Percentiles rank a stretch among this genome's conserved stretches.
Conservation (phyloP, 306 rosid species). For the Quercus berberidifolia region DNA sequence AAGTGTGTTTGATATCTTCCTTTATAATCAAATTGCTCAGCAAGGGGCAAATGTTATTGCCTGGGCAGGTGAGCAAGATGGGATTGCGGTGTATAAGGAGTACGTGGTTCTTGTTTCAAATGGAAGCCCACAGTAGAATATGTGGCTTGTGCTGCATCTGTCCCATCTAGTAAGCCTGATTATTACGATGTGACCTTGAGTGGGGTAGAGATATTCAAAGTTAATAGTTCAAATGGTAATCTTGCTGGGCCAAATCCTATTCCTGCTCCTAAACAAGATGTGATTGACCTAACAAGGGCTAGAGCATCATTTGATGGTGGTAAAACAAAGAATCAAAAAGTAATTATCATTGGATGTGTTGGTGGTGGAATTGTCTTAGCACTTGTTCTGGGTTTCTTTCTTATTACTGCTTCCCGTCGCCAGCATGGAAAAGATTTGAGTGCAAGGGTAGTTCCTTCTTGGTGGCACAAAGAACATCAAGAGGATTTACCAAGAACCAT, state of each 20-base stretch:
- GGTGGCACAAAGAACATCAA: constrained; percentile 20
- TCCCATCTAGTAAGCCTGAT: constrained; percentile 12
- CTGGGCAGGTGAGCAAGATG: constrained; percentile 20
- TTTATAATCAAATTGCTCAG: constrained; percentile 67
- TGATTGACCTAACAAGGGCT: constrained; percentile 47
- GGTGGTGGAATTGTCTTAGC: constrained; percentile 58
- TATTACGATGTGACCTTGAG: constrained; percentile 65
- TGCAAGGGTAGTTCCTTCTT: too few relatives aligned
- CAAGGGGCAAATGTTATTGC: constrained; percentile 48
- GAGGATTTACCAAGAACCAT: constrained; percentile 3
- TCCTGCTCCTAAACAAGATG: constrained; percentile 48
- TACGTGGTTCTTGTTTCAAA: constrained; percentile 53
- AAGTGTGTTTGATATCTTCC: constrained; percentile 65
- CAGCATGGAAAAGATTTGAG: too few relatives aligned
- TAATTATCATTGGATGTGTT: constrained; percentile 59
- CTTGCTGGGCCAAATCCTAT: constrained; percentile 77
- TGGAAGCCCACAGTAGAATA: constrained; percentile 65
- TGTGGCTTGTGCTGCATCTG: constrained; percentile 73
- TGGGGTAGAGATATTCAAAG: constrained; percentile 85
- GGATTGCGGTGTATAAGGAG: constrained; percentile 53
- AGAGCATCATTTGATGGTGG: constrained; percentile 30
- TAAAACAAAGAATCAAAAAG: constrained; percentile 40
- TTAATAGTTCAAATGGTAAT: constrained; percentile 49
- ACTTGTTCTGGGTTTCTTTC: constrained; percentile 54
- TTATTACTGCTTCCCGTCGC: constrained; percentile 15